Percentiles rank a stretch among this genome's conserved stretches.
phyloP scores from a whole-genome alignment of 169 alveolate species.

The Cryptosporidium sp. region DNA sequence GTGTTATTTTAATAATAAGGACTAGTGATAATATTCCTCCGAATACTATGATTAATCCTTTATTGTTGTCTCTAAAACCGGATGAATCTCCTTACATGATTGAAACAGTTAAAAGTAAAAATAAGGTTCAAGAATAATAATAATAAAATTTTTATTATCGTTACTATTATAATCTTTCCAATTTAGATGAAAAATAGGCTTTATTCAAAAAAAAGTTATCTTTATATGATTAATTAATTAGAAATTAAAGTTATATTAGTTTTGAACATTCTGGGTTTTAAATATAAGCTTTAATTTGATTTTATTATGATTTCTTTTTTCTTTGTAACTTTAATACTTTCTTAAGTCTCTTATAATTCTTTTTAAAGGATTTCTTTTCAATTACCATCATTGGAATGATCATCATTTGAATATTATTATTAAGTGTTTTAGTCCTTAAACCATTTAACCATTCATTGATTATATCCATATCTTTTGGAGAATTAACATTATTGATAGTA shows the following conservation, averaged over 20 bases:
- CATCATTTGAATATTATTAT: conserved; percentile 55
- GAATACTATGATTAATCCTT: conserved; percentile 45
- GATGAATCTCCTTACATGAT: conserved; percentile 71
- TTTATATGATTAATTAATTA: too few relatives aligned
- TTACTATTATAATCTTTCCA: too few relatives aligned
- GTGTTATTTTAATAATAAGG: conserved; percentile 29
- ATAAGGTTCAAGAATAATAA: neutral
- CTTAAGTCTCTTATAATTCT: conserved; percentile 49
- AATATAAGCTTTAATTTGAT: neutral
- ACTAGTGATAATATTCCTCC: conserved; percentile 57
- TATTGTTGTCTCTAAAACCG: conserved; percentile 25
- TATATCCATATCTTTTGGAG: conserved; percentile 69
- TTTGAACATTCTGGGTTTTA: neutral
- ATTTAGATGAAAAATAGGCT: too few relatives aligned
- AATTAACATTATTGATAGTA: conserved; percentile 51
- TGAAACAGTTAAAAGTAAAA: conserved; percentile 25
- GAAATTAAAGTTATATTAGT: too few relatives aligned
- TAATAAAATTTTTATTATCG: too few relatives aligned
- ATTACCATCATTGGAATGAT: conserved; percentile 60
- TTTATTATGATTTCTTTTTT: conserved; percentile 33
- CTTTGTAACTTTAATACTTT: conserved; percentile 37
- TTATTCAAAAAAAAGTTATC: neutral
- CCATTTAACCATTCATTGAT: conserved; percentile 49
- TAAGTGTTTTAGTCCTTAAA: conserved; percentile 37
- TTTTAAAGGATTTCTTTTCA: conserved; percentile 41